Base-by-base conservation (phyloP, 352 stramenopile species). In the Peronosclerospora sorghi region DNA sequence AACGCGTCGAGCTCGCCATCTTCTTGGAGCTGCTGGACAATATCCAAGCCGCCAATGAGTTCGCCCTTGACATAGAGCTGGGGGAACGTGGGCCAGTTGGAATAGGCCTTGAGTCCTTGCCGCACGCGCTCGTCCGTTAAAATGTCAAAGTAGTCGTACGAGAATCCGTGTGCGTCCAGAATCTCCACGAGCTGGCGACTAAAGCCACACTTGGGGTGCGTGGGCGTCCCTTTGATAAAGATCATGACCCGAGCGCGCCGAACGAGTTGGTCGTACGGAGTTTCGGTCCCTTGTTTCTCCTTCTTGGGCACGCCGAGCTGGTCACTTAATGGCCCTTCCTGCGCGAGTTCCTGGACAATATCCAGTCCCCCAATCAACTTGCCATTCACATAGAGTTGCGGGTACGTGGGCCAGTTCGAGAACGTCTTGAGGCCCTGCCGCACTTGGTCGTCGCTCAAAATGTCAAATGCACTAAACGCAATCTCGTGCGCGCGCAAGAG, bases 21-120 rank as follows among this genome's bases (percentile, higher is more conserved):
- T 43, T 96, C 77, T 39, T 93, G 74, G 51, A 98, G 77, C 61
- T 99, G 95, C 64, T 95, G 91, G 19, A 98, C 72, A 59, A 98
- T 98, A 63, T 99, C 96, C 40, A 98, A 72, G 12, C 96, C 96
- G 50, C 96, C 96, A 9, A 98, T 77, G 50, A 99, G 78, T 59
- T 98, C 90, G 35, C 95, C 96, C 26, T 96, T 86, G 18, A 98
- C 82, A 71, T 98, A 99, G 5, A 99, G 57, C 59, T 98, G 93
- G 8, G 96, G 95, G 71, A 94, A 99, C 13, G 96, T 99, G 8
- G 95, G 95, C 96, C 96, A 99, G 73, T 98, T 97, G 8, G 74
- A 96, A 59, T 90, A 97, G 51, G 93, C 87, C 68, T 99, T 99
- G 34, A 99, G 76, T 9, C 89, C 94, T 63, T 98, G 83, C 28